A percentile compares a stretch with the other conserved stretches of the same genome.
Evolutionary conservation across 2,329 filamentous ascomycete genomes (phyloP).

Genomic region (Aspergillus ruber): DNA sequence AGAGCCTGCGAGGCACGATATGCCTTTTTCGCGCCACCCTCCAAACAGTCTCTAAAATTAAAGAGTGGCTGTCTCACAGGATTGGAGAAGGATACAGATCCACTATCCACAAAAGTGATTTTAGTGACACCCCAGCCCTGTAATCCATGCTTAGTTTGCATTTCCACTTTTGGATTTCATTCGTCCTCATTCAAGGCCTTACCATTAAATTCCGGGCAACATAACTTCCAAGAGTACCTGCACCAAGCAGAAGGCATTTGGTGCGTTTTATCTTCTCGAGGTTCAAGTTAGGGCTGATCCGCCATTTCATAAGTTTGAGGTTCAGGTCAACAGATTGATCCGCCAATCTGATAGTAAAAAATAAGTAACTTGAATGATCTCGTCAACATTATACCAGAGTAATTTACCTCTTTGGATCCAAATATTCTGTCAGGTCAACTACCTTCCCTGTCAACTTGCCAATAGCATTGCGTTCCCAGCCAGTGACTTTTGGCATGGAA

Average conservation of each 20-base stretch:
- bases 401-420: conserved; percentile 67
- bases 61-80: conserved; percentile 93
- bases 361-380: conserved; percentile 1
- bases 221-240: conserved; percentile 89
- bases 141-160: conserved; percentile 4
- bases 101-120: conserved; percentile 94
- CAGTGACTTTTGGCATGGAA: conserved; percentile 78
- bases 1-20: conserved; percentile 71
- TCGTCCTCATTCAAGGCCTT: conserved; percentile 7
- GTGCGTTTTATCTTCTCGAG: conserved; percentile 84
- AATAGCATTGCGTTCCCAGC: conserved; percentile 80
- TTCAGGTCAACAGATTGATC: conserved; percentile 95
- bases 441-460: conserved; percentile 72
- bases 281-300: conserved; percentile 80
- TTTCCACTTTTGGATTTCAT: background rate
- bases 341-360: conserved; percentile 51
- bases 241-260: conserved; percentile 83
- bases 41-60: conserved; percentile 78
- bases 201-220: conserved; percentile 80
- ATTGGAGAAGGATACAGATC: conserved; percentile 88
- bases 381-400: background rate
- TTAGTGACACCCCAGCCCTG: conserved; percentile 87
- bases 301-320: conserved; percentile 97
- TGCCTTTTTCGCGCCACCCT: conserved; percentile 80
- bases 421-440: conserved; percentile 82